A percentile compares a stretch with the other conserved stretches of the same genome.
phyloP scores from a whole-genome alignment of 2,329 filamentous ascomycete genomes.

The Exophiala spinifera region DNA sequence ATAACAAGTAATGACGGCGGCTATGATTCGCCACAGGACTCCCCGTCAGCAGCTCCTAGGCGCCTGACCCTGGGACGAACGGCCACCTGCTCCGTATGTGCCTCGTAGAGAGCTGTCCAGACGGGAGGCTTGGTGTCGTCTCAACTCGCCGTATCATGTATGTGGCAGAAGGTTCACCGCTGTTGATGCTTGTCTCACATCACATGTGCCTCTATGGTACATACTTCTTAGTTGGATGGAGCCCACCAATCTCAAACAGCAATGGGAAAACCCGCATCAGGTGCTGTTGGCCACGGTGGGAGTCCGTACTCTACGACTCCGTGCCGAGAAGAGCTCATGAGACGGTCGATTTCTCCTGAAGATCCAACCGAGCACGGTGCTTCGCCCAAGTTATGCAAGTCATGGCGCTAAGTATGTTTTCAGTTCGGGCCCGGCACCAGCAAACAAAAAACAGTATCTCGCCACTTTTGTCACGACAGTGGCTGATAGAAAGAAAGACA shows the following conservation, averaged over 20 bases:
- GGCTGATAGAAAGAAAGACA: too few relatives aligned
- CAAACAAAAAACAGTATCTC: not conserved
- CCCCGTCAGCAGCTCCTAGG: conserved; percentile 8
- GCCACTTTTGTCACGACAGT: not conserved
- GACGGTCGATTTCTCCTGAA: conserved; percentile 12
- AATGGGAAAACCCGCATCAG: conserved; percentile 2
- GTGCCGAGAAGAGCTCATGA: conserved; percentile 3
- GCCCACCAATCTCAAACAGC: not conserved
- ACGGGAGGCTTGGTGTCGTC: conserved; percentile 3
- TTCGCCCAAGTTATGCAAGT: conserved; percentile 7
- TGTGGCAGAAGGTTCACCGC: conserved; percentile 2
- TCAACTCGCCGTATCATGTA: conserved; percentile 5
- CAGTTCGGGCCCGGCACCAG: too few relatives aligned
- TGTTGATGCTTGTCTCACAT: conserved; percentile 15
- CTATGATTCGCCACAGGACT: conserved; percentile 17
- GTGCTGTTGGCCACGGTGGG: not conserved
- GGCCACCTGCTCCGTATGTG: not conserved
- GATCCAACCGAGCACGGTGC: conserved; percentile 7
- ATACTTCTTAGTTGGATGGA: not conserved
- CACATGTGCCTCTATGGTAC: not conserved
- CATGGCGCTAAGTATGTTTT: conserved; percentile 7
- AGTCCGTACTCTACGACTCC: too few relatives aligned
- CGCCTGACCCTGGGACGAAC: not conserved
- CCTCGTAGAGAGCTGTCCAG: not conserved
- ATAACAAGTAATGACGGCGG: conserved; percentile 6